These are phyloP conservation scores for Hypoxylon rickii DNA, from an alignment of 495 filamentous ascomycete species.

Conservation along the genomic window DNA sequence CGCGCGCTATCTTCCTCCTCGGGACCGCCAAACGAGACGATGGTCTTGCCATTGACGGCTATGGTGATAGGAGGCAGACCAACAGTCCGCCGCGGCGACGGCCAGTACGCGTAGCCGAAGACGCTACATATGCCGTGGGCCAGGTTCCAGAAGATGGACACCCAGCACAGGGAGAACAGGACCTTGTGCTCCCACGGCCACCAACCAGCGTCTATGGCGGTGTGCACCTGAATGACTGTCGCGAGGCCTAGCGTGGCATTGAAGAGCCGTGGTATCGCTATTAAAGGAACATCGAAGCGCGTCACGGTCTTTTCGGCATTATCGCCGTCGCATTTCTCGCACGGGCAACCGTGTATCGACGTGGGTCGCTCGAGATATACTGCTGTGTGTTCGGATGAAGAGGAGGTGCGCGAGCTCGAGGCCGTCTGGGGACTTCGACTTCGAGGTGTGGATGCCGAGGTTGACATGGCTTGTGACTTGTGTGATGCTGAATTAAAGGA, in stretches of 20 bases:
- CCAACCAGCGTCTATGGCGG: conserved; percentile 36
- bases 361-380: conserved; percentile 7
- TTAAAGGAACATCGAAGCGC: conserved; percentile 34
- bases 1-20: conserved; percentile 30
- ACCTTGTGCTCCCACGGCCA: conserved; percentile 40
- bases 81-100: conserved; percentile 32
- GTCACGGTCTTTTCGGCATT: conserved; percentile 14
- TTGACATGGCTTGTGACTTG: conserved; percentile 26
- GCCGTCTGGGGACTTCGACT: conserved; percentile 33
- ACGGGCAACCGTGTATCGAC: conserved; percentile 25
- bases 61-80: conserved; percentile 31
- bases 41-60: conserved; percentile 26
- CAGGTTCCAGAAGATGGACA: conserved; percentile 33
- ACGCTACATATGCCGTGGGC: conserved; percentile 24
- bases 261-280: conserved; percentile 32
- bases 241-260: conserved; percentile 29
- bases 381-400: conserved; percentile 16
- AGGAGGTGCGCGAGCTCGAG: conserved; percentile 22
- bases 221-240: conserved; percentile 33
- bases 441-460: conserved; percentile 28
- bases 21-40: conserved; percentile 32
- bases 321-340: conserved; percentile 30
- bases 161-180: conserved; percentile 34
- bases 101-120: conserved; percentile 35
- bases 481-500: not conserved